Evolutionary conservation across 1,139 yeast genomes (phyloP).

Genomic region (Citeromyces hawaiiensis): DNA sequence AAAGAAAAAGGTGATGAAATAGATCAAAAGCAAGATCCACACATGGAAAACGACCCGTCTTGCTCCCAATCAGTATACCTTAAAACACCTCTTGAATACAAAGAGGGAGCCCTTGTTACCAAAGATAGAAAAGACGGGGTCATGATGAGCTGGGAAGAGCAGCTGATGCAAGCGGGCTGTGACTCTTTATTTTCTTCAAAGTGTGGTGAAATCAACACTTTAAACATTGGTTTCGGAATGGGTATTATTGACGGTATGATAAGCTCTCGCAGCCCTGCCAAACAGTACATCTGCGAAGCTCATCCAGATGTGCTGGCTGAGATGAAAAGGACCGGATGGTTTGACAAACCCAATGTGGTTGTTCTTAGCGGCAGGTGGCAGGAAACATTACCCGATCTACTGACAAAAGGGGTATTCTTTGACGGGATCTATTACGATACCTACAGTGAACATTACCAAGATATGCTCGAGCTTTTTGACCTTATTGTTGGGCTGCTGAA

Average conservation of each 20-base stretch:
- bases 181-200: conserved; percentile 41
- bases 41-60: conserved; percentile 45
- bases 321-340: conserved; percentile 74
- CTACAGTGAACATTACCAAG: conserved; percentile 74
- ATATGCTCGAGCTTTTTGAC: conserved; percentile 80
- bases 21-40: no score
- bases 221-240: conserved; percentile 94
- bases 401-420: conserved; percentile 55
- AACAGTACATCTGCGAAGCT: conserved; percentile 86
- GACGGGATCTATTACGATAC: conserved; percentile 93
- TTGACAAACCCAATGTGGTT: conserved; percentile 55
- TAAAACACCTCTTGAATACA: conserved; percentile 53
- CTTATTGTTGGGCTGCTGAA: conserved; percentile 67
- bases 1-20: conserved; percentile 6
- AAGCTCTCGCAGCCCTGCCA: conserved; percentile 43
- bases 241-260: conserved; percentile 83
- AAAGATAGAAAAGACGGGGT: conserved; percentile 74
- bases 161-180: conserved; percentile 72
- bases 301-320: conserved; percentile 81
- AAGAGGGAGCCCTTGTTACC: conserved; percentile 61
- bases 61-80: conserved; percentile 55
- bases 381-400: conserved; percentile 51
- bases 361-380: conserved; percentile 89
- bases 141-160: conserved; percentile 95
- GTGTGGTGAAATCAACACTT: conserved; percentile 31